Evolutionary conservation across 805 yeast species (phyloP), one percentile per base, ranked within the genome.

Genomic region (Wickerhamiella alocasiicola): DNA sequence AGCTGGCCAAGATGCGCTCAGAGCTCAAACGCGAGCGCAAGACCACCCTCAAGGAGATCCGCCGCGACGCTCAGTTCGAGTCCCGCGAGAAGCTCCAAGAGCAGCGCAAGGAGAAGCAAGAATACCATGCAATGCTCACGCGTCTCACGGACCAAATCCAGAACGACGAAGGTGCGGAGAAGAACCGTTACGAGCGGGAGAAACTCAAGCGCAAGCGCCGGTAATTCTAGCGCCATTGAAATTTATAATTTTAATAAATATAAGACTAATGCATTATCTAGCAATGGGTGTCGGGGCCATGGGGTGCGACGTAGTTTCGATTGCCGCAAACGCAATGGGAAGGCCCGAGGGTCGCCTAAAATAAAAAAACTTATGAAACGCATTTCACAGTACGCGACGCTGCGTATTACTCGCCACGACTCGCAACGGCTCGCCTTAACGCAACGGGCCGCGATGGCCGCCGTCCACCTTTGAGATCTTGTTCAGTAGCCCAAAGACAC

Each of bases 101-200:
- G 56, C 81, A 83, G 72, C 81, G 82, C 61, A 64, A 67, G 42
- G 74, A 74, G 53, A 77, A 83, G 53, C 71, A 71, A 31, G 87
- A 72, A 7, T 91, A 91, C 59, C 97, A 91, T 60, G 70, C 76
- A 50, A 87, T 83, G 68, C 82, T 91, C 84, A 81, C 93, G 32
- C 72, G 72, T 50, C 78, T 91, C 56, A 76, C 80, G 57, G 81
- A 87, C 52, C 74, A 87, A 42, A 83, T 91, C 54, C 81, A 81
- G 47, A 85, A 95, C 4, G 85, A 80, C 52, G 96, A 88, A 67
- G 97, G 97, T 55, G 82, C 91, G 4, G 96, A 84, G 56, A 81
- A 83, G 69, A 87, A 91, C 59, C 78, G 77, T 51, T 88, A 88
- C 60, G 95, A 85, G 56, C 71, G 85, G 46, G 96, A 87, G n/a